Conservation (phyloP, 2,329 filamentous ascomycete genomes). For the Xylaria sp. region DNA sequence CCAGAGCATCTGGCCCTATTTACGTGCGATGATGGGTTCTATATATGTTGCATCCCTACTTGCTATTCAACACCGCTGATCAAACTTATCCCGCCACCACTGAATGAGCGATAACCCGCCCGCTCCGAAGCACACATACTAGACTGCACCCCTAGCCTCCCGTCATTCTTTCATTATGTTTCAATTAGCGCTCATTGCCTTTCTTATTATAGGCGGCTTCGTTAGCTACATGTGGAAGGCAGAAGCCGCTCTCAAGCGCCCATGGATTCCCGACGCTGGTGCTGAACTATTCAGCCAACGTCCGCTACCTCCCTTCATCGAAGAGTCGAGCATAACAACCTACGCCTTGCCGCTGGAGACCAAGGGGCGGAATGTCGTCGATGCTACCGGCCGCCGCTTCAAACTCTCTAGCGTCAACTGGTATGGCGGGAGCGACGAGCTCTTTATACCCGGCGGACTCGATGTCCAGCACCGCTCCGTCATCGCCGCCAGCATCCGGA, state of each 20-base stretch:
- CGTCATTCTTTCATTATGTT: constrained; percentile 33
- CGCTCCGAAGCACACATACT: background rate
- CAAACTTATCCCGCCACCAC: background rate
- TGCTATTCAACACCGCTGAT: constrained; percentile 18
- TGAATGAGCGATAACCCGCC: background rate
- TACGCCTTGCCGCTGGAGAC: constrained; percentile 65
- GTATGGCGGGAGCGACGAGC: constrained; percentile 73
- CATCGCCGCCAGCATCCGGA: constrained; percentile 64
- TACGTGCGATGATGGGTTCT: constrained; percentile 23
- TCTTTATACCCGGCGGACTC: constrained; percentile 67
- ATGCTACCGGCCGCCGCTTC: constrained; percentile 60
- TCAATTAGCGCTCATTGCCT: constrained; percentile 44
- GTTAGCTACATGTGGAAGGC: constrained; percentile 52
- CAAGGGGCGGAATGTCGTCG: constrained; percentile 64
- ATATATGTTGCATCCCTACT: constrained; percentile 11
- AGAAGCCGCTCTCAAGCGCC: constrained; percentile 50
- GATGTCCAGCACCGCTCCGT: constrained; percentile 65
- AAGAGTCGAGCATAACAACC: constrained; percentile 50
- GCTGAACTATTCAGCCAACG: constrained; percentile 54
- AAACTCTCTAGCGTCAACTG: constrained; percentile 71
- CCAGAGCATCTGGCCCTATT: background rate
- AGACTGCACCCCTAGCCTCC: background rate
- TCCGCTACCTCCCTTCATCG: constrained; percentile 52
- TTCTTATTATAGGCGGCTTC: constrained; percentile 47
- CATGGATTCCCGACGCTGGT: constrained; percentile 57